These are phyloP conservation scores for Berberis vulgaris DNA, from an alignment of 164 flowering plant species.

Conservation along the genomic window DNA sequence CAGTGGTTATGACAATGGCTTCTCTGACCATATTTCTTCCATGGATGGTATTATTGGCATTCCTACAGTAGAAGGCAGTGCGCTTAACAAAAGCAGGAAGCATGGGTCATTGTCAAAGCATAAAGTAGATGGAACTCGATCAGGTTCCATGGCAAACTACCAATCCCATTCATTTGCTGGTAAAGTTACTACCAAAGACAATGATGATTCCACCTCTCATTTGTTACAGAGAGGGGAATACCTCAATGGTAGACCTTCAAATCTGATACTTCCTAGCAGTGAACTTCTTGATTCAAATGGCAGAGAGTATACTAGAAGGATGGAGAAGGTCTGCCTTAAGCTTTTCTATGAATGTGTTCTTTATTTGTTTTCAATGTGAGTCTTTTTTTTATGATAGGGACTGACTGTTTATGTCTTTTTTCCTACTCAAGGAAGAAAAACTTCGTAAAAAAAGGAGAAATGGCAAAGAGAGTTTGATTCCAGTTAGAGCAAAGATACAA, in stretches of 20 bases:
- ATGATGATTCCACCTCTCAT: conserved; percentile 16
- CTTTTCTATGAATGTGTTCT: neutral
- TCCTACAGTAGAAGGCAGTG: conserved; percentile 21
- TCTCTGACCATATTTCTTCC: conserved; percentile 16
- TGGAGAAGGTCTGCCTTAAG: conserved; percentile 26
- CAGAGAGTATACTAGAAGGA: conserved; percentile 17
- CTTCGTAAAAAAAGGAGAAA: conserved; percentile 22
- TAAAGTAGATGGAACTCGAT: conserved; percentile 19
- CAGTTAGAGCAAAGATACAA: conserved; percentile 18
- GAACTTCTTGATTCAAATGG: conserved; percentile 25
- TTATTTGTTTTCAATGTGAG: neutral
- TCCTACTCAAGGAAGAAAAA: conserved; percentile 25
- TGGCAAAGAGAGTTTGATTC: conserved; percentile 16
- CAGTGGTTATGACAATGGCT: conserved; percentile 12
- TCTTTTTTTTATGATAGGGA: neutral
- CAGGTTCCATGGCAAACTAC: conserved; percentile 18
- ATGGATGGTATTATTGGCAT: conserved; percentile 22
- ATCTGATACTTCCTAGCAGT: conserved; percentile 4
- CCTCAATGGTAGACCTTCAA: conserved; percentile 23
- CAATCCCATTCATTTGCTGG: conserved; percentile 12
- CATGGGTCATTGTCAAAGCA: conserved; percentile 15
- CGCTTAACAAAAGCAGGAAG: conserved; percentile 12
- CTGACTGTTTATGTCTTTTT: neutral
- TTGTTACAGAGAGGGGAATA: conserved; percentile 17
- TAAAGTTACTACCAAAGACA: conserved; percentile 12